These are phyloP conservation scores for Chlorencoelia australis DNA, from an alignment of 2,329 filamentous ascomycete genomes.

Conservation along the genomic window DNA sequence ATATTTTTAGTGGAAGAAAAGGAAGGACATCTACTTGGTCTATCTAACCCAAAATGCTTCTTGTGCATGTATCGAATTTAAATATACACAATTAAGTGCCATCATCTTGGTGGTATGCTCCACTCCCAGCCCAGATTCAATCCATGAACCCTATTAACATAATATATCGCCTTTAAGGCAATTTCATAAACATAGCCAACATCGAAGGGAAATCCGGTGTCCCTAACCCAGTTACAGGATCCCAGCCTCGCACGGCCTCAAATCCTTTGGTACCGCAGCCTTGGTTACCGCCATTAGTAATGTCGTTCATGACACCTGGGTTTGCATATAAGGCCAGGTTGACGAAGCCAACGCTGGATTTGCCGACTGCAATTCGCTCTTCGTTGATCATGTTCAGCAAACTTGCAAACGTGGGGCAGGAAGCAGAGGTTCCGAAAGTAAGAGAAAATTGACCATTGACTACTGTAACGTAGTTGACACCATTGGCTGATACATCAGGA, in stretches of 20 bases:
- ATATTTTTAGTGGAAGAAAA: too few species aligned
- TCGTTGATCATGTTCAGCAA: conserved; percentile 37
- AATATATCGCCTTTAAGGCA: conserved; percentile 4
- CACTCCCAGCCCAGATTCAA: background rate
- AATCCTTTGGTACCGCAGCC: conserved; percentile 27
- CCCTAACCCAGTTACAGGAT: conserved; percentile 31
- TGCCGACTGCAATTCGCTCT: conserved; percentile 25
- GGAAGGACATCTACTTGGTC: too few species aligned
- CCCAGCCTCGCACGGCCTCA: conserved; percentile 17
- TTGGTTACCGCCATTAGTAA: conserved; percentile 20
- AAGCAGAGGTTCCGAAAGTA: conserved; percentile 37
- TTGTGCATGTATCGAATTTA: background rate
- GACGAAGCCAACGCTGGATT: conserved; percentile 29
- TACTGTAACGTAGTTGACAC: conserved; percentile 35
- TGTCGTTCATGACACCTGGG: conserved; percentile 21
- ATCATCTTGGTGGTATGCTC: background rate
- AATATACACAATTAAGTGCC: too few species aligned
- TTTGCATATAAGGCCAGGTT: conserved; percentile 25
- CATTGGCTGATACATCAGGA: conserved; percentile 28
- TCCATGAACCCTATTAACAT: background rate
- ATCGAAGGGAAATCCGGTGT: conserved; percentile 41
- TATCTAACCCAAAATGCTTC: background rate
- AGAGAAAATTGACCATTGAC: conserved; percentile 33
- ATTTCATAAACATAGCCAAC: conserved; percentile 14
- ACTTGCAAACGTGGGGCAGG: conserved; percentile 46